Base-by-base conservation (phyloP, 1,139 yeast genomes). In the Geotrichum cucujoidarum region DNA sequence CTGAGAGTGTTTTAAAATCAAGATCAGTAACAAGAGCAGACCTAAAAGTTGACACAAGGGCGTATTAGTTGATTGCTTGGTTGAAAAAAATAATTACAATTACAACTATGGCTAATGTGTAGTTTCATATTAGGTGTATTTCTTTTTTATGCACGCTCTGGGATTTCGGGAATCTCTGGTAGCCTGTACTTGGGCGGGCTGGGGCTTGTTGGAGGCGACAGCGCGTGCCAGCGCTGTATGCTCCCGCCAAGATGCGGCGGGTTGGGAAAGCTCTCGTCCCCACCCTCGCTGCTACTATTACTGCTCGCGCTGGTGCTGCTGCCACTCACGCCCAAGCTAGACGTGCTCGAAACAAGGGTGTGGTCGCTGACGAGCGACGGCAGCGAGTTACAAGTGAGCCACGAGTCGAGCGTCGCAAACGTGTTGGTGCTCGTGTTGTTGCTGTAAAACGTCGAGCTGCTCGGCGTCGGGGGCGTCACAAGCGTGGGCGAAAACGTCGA, bases 121-220 rank as follows among this genome's bases (percentile, higher is more conserved):
- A n/a, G n/a, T n/a, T n/a, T n/a, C n/a, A n/a, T n/a, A n/a, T n/a
- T n/a, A n/a, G n/a, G n/a, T n/a, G n/a, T n/a, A n/a, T n/a, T n/a
- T n/a, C n/a, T n/a, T n/a, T n/a, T n/a, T n/a, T n/a, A n/a, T n/a
- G n/a, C 34, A n/a, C 47, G 41, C 20, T 47, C 50, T 5, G 50
- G 50, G 21, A 42, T 32, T 31, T 49, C 52, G 2, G 52, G 52
- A 27, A 45, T 49, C 41, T 49, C 46, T 14, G 52, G 52, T 4
- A 49, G 32, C 35, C 46, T 18, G 33, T 27, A 30, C 33, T 45
- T 45, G 43, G 48, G 49, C 8, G 52, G 49, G 4, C n/a, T 25
- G 11, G 49, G 45, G 16, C 47, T 36, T 13, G 35, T 20, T 2
- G 52, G 52, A 16, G 47, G 46, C n/a, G 45, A 45, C 21, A 32